Base-by-base conservation (phyloP, 257 asterid genomes). In the Verbascum thapsus region DNA sequence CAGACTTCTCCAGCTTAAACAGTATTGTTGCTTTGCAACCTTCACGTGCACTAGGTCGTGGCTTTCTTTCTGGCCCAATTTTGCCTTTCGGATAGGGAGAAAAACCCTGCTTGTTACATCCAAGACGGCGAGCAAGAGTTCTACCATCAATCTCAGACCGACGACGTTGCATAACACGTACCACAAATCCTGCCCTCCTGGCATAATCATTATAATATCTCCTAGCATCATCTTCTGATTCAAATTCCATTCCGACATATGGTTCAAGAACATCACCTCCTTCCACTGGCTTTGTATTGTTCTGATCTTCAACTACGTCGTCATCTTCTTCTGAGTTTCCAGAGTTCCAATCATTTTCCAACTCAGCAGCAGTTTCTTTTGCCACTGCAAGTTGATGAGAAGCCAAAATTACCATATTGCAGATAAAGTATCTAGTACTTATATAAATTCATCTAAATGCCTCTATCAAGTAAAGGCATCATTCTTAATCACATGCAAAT, bases 71-170 rank as follows among this genome's bases (percentile, higher is more conserved):
- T 2, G 80, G 74, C 67, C 81, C 84, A 1, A 50, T 18, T 65
- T 66, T 68, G 16, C 75, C 80, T 66, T 71, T 73, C 6, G 57
- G 35, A 49, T 58, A 73, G 11, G 81, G 75, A 63, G 86, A 80
- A 51, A 73, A 79, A 0, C 86, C 88, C 58, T 81, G 86, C 43
- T 79, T 84, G 69, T 84, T 81, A 45, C 91, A 85, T 58, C 92
- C 92, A 17, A 85, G 81, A 11, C 88, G 74, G 13, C 83, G 86
- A 26, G 92, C 92, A 57, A 80, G 83, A 42, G 85, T 79, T 67
- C 72, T 75, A 20, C 86, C 88, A 35, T 81, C 88, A 35, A 73
- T 63, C 61, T 84, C 91, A 15, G 91, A 84, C 20, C 86, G 74
- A 8, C 83, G 86, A 3, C 86, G 78, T 41, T 79, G 88, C 91